These are phyloP conservation scores for Nitzschia palea DNA, from an alignment of 108 stramenopile species.

Conservation along the genomic window DNA sequence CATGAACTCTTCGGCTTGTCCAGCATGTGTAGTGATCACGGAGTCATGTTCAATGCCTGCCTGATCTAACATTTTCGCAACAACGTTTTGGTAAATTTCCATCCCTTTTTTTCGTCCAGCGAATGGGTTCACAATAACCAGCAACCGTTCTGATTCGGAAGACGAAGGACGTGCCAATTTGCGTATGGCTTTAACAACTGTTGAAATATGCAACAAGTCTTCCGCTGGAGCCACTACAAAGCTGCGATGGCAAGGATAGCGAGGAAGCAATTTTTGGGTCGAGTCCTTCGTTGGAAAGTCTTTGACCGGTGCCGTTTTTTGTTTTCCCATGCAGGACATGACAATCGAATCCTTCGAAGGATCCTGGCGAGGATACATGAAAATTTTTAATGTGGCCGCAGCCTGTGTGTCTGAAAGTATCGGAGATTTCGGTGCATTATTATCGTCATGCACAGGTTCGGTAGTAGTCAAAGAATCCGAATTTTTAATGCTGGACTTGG, in stretches of 20 bases:
- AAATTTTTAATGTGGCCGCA: conserved; percentile 53
- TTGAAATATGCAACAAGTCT: conserved; percentile 57
- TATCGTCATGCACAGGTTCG: background rate
- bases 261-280: conserved; percentile 14
- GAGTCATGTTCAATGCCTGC: conserved; percentile 63
- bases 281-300: conserved; percentile 1
- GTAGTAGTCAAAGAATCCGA: background rate
- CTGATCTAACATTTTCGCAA: conserved; percentile 75
- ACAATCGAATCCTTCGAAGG: conserved; percentile 25
- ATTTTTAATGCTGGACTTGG: background rate
- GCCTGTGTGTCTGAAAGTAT: conserved; percentile 34
- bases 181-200: conserved; percentile 53
- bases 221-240: conserved; percentile 54
- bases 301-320: conserved; percentile 2
- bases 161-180: conserved; percentile 20
- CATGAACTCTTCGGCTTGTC: conserved; percentile 78
- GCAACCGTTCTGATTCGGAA: conserved; percentile 4
- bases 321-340: conserved; percentile 18
- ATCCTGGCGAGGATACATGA: conserved; percentile 53
- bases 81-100: conserved; percentile 40
- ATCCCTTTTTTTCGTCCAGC: conserved; percentile 61
- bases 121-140: conserved; percentile 77
- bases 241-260: conserved; percentile 51
- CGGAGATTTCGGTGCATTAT: conserved; percentile 38
- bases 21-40: conserved; percentile 45